phyloP scores from a whole-genome alignment of 345 rosid genomes.

The Aegle marmelos region DNA sequence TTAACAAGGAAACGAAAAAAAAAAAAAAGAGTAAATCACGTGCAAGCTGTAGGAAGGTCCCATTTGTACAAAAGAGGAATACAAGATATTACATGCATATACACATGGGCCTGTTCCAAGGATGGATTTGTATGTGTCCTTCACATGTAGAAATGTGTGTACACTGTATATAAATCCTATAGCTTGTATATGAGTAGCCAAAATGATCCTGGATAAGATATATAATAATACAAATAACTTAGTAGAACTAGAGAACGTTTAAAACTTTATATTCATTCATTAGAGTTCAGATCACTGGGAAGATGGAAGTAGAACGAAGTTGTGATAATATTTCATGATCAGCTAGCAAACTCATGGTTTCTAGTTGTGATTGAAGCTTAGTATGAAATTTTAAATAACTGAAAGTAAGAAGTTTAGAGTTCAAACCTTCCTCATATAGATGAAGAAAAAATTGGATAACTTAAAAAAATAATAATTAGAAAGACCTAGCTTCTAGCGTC shows the following conservation, averaged over 20 bases:
- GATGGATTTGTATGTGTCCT: too few species aligned
- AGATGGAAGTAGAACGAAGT: not conserved
- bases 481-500: not conserved
- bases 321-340: not conserved
- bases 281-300: not conserved
- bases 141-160: too few species aligned
- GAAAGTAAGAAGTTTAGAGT: too few species aligned
- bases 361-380: not conserved
- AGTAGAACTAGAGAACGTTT: not conserved
- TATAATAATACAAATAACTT: too few species aligned
- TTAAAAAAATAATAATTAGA: too few species aligned
- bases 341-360: not conserved
- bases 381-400: too few species aligned
- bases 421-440: too few species aligned
- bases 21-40: conserved; percentile 24
- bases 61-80: conserved; percentile 7
- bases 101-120: not conserved
- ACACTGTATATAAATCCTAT: not conserved
- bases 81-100: not conserved
- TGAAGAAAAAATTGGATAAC: too few species aligned
- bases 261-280: not conserved
- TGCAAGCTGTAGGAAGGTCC: conserved; percentile 26
- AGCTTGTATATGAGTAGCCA: not conserved
- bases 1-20: conserved; percentile 26
- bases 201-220: too few species aligned